phyloP scores from a whole-genome alignment of 2,329 filamentous ascomycete species.

The Huntiella savannae region DNA sequence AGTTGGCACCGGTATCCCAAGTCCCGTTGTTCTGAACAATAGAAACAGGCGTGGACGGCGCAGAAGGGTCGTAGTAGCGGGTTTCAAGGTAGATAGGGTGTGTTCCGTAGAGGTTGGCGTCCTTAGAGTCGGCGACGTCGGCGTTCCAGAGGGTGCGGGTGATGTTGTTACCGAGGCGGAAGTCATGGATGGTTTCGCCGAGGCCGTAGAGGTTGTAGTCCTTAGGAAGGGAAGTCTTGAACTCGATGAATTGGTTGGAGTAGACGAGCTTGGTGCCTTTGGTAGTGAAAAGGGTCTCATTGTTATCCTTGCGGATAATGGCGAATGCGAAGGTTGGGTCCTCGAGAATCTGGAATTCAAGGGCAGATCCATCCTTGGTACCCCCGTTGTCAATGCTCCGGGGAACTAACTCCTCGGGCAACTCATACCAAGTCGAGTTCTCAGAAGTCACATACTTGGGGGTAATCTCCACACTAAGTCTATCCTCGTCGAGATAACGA shows the following conservation, averaged over 20 bases:
- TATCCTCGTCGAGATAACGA: slow-evolving; percentile 43
- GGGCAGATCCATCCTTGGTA: slow-evolving; percentile 41
- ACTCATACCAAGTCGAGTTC: slow-evolving; percentile 47
- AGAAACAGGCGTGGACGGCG: slow-evolving; percentile 26
- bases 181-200: slow-evolving; percentile 51
- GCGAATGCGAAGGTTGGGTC: slow-evolving; percentile 48
- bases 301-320: slow-evolving; percentile 37
- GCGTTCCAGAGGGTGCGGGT: slow-evolving; percentile 45
- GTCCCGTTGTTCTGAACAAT: slow-evolving; percentile 24
- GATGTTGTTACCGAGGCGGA: slow-evolving; percentile 53
- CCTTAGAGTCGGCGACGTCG: slow-evolving; percentile 46
- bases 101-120: slow-evolving; percentile 52
- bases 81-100: slow-evolving; percentile 70
- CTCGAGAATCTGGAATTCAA: slow-evolving; percentile 34
- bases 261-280: slow-evolving; percentile 45
- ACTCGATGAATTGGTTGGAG: slow-evolving; percentile 62
- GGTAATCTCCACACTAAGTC: slow-evolving; percentile 51
- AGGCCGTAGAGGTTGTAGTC: slow-evolving; percentile 61
- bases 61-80: slow-evolving; percentile 43
- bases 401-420: slow-evolving; percentile 43
- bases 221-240: slow-evolving; percentile 41
- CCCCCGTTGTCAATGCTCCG: slow-evolving; percentile 46
- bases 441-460: slow-evolving; percentile 41
- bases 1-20: slow-evolving; percentile 25
- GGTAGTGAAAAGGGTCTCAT: slow-evolving; percentile 51